Base-by-base conservation (phyloP, 2,329 filamentous ascomycete genomes). In the Fusarium cicatricum region DNA sequence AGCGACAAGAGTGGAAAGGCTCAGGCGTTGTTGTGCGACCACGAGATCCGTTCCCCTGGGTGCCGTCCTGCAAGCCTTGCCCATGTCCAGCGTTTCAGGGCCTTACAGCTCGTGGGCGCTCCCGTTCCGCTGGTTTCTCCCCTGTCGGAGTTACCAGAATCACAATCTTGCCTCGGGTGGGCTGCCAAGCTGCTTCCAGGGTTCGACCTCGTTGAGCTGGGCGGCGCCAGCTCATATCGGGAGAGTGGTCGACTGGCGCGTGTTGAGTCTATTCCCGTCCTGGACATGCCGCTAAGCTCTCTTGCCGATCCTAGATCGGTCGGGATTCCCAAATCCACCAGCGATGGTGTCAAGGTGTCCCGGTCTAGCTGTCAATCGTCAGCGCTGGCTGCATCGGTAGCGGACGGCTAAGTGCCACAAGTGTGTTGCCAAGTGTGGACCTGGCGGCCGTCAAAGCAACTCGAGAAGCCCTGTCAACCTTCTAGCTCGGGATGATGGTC, bases 231-330 rank as follows among this genome's bases (percentile, higher is more conserved):
- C 39, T 46, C 47, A 47, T 32, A 38, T 51, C 41, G 34, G 43
- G 52, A 52, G 36, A 19, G 43, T 45, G 34, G 49, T 31, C 29
- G 38, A n/a, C 17, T 54, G 34, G 34, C 16, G 23, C 31, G 49
- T 21, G 31, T 50, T 11, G n/a, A 33, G 43, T 16, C 64, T 52
- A 50, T 52, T 32, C 54, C 52, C 33, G 12, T 54, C 54, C 34
- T 37, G 47, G 60, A 49, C 44, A 36, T 52, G 46, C 58, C 57
- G 46, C 63, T 62, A 64, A 45, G 14, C 39, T 33, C 46, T 51
- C 16, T 52, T 52, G 65, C 63, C 62, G 66, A 68, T 68, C 66
- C 64, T 55, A 62, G 66, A 68, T 68, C 66, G 56, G 44, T 64
- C 60, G 62, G 60, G 43, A 39, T 55, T 55, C 31, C 28, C 34